A percentile compares a stretch with the other conserved stretches of the same genome.
These are phyloP conservation scores for Penicillium fimorum DNA, from an alignment of 495 filamentous ascomycete genomes.

Conservation along the genomic window DNA sequence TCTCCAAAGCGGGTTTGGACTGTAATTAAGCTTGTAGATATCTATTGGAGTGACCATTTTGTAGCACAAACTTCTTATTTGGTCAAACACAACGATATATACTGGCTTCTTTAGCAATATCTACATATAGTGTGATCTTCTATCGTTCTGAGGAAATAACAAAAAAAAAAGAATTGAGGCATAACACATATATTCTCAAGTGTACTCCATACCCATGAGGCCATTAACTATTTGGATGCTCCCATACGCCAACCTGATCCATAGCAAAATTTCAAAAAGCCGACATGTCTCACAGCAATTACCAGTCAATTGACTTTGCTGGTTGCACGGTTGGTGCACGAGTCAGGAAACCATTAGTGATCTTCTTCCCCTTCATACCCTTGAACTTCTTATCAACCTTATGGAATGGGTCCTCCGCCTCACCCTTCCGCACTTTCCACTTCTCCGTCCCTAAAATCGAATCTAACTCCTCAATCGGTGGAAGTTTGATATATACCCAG, in stretches of 20 bases:
- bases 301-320: conserved; percentile 69
- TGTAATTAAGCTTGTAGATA: conserved; percentile 23
- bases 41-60: conserved; percentile 29
- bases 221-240: neutral
- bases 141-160: neutral
- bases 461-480: conserved; percentile 83
- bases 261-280: neutral
- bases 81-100: conserved; percentile 26
- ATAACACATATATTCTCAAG: neutral
- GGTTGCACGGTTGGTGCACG: conserved; percentile 41
- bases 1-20: conserved; percentile 12
- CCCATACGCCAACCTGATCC: neutral
- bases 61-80: conserved; percentile 22
- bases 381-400: conserved; percentile 67
- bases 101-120: conserved; percentile 31
- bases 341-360: conserved; percentile 45
- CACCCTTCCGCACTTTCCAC: conserved; percentile 80
- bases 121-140: conserved; percentile 18
- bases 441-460: conserved; percentile 73
- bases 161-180: neutral
- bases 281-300: conserved; percentile 1
- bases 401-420: conserved; percentile 60
- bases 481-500: conserved; percentile 82
- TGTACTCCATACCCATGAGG: neutral
- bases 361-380: conserved; percentile 58